Conservation (phyloP, 257 asterid genomes). For the Solanum sparsipilum region DNA sequence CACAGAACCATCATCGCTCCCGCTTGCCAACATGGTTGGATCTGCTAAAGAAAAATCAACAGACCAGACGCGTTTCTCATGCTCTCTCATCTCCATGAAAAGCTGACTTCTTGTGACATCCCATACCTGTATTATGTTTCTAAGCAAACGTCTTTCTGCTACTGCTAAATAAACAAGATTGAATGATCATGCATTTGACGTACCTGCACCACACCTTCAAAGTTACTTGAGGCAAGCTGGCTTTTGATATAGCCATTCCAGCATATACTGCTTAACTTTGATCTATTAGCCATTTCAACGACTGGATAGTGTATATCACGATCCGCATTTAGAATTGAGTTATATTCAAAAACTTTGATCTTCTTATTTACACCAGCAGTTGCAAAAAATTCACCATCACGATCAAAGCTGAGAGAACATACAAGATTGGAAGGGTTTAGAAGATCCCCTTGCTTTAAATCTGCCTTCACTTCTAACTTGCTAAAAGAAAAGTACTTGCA, state of each 20-base stretch:
- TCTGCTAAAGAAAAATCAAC: constrained; percentile 88
- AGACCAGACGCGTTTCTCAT: constrained; percentile 92
- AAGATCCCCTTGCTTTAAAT: constrained; percentile 93
- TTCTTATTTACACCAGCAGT: constrained; percentile 98
- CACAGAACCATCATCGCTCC: constrained; percentile 94
- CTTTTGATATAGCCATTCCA: constrained; percentile 94
- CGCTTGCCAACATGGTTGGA: constrained; percentile 95
- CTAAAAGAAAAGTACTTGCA: constrained; percentile 79
- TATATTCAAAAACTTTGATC: constrained; percentile 86
- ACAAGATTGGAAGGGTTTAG: constrained; percentile 85
- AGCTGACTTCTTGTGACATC: constrained; percentile 85
- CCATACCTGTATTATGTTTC: constrained; percentile 60
- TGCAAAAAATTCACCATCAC: constrained; percentile 94
- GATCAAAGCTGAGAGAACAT: constrained; percentile 86
- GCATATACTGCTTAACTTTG: constrained; percentile 92
- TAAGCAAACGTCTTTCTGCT: background rate
- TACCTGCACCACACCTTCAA: constrained; percentile 98
- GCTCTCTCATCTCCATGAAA: constrained; percentile 95
- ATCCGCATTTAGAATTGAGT: constrained; percentile 53
- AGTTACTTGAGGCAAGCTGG: constrained; percentile 97
- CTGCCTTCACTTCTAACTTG: constrained; percentile 81
- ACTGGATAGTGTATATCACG: constrained; percentile 94
- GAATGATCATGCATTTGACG: background rate
- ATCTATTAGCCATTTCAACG: constrained; percentile 82
- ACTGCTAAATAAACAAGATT: background rate